Base-by-base conservation (phyloP, 441 rosid species). In the Codiaeum variegatum region DNA sequence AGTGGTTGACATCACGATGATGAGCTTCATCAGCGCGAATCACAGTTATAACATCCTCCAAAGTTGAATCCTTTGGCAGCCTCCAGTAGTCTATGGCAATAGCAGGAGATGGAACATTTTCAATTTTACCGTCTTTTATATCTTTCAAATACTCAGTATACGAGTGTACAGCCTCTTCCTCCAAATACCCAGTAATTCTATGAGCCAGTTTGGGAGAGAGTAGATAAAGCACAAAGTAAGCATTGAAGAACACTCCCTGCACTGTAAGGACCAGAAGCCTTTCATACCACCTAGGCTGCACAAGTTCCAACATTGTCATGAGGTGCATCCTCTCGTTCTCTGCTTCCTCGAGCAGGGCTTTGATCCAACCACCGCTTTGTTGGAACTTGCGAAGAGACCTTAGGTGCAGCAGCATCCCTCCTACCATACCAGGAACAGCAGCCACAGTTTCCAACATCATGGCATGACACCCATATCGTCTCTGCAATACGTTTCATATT, bases 241-340 rank as follows among this genome's bases (percentile, higher is more conserved):
- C 91, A 46, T 94, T 94, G 81, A 90, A 85, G 88, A 92, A 92
- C 7, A 82, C 86, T 3, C 97, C 98, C 44, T 90, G 97, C 5
- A 94, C 98, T 0, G 91, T 80, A 49, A 94, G 78, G 0, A 94
- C 94, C 0, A 94, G 81, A 2, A 84, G 83, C 4, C 98, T 80
- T 71, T 92, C 97, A 75, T 90, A 90, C 97, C 97, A 90, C 56
- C 70, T 79, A 0, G 97, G 98, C 72, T 87, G 69, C 0, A 87
- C 86, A 0, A 94, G 68, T 76, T 94, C 97, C 76, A 92, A 75
- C 78, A 92, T 84, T 2, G 97, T 94, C 97, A 94, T 94, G 6
- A 94, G 82, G 74, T 94, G 97, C 98, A 94, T 94, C 13, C 97
- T 82, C 83, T 92, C 96, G 63, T 94, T 92, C 78, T 94, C 97